These are phyloP conservation scores for Agrostemma githago DNA, from an alignment of 148 eudicot species.

Conservation along the genomic window DNA sequence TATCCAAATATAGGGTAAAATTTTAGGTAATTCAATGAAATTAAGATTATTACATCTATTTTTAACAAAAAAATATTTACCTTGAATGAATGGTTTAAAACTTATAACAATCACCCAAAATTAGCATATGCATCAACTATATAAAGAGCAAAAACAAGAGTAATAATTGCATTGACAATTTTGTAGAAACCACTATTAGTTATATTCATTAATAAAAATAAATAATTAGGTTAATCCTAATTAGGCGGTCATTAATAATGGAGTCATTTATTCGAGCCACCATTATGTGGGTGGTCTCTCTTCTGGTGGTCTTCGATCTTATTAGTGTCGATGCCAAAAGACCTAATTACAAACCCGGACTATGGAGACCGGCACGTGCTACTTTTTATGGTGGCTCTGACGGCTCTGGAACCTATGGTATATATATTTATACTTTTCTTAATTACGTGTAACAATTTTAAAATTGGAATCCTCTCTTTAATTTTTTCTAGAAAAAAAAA, in stretches of 20 bases:
- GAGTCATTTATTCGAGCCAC: conserved; percentile 19
- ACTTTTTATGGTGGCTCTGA: conserved; percentile 75
- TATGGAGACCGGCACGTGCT: conserved; percentile 69
- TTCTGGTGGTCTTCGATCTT: conserved; percentile 1
- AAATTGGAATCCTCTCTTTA: no score
- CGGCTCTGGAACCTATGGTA: conserved; percentile 68
- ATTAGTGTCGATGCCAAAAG: conserved; percentile 27
- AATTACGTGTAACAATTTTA: no score
- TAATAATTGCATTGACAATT: background rate
- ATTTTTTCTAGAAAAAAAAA: no score
- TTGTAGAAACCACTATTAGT: background rate
- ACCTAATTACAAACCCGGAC: conserved; percentile 39
- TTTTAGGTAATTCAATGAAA: background rate
- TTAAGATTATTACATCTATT: background rate
- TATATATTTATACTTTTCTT: background rate
- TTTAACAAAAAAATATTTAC: background rate
- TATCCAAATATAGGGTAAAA: background rate
- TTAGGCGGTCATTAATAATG: conserved; percentile 21
- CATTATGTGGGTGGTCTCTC: conserved; percentile 10
- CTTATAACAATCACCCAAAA: background rate
- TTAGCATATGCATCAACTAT: background rate
- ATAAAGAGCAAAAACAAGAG: background rate
- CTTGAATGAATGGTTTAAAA: background rate
- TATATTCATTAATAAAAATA: no score
- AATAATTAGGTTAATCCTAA: background rate